Evolutionary conservation across 331 rosid species (phyloP).

Genomic region (Dryas integrifolia): DNA sequence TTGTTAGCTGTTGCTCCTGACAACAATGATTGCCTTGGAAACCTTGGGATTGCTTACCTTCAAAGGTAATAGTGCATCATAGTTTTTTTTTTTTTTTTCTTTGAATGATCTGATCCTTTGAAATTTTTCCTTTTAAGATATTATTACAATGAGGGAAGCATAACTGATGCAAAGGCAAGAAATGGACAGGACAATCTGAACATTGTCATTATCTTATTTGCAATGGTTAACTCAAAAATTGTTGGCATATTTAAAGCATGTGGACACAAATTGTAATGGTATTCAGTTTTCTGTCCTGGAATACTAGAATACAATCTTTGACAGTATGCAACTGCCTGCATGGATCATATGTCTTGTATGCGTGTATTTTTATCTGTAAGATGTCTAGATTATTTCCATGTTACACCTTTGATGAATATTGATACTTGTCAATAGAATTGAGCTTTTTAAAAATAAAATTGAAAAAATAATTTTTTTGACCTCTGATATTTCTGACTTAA

Average conservation of each 20-base stretch:
- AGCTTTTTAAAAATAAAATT: no score
- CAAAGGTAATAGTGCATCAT: conserved; percentile 49
- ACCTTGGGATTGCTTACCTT: conserved; percentile 92
- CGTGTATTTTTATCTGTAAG: not conserved
- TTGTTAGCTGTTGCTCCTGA: conserved; percentile 68
- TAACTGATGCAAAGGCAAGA: no score
- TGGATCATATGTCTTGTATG: no score
- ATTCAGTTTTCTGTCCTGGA: not conserved
- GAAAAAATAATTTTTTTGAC: not conserved
- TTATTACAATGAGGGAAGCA: not conserved
- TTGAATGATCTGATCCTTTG: not conserved
- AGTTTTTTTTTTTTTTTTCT: not conserved
- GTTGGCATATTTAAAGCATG: not conserved
- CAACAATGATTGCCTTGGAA: conserved; percentile 85
- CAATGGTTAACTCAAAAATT: not conserved
- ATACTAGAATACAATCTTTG: not conserved
- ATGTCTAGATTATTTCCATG: not conserved
- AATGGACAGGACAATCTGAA: no score
- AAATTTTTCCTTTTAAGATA: not conserved
- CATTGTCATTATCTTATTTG: no score
- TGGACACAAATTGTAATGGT: not conserved
- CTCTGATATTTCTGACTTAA: conserved; percentile 1
- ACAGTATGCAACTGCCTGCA: not conserved
- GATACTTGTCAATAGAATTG: not conserved
- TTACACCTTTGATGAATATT: not conserved